These are phyloP conservation scores for Pezizomycotina sp. DNA, from an alignment of 2,329 filamentous ascomycete genomes.

Conservation along the genomic window DNA sequence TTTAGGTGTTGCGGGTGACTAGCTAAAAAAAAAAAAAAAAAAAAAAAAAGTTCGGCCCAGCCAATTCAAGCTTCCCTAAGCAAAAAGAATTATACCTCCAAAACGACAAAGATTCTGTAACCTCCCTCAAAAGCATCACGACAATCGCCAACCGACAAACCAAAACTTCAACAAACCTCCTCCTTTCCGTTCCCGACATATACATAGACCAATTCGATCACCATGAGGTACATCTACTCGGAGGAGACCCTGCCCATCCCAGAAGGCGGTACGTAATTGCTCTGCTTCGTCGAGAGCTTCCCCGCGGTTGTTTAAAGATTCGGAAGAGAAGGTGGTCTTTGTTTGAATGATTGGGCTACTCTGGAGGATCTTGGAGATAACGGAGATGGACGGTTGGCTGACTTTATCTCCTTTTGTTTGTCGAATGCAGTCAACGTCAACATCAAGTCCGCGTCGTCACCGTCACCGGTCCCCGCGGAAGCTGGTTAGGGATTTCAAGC, in stretches of 20 bases:
- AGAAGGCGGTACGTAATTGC: slow-evolving; percentile 68
- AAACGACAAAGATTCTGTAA: no score
- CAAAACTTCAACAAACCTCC: no score
- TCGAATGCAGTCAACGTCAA: slow-evolving; percentile 81
- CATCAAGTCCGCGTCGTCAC: slow-evolving; percentile 96
- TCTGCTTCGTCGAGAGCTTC: slow-evolving; percentile 20
- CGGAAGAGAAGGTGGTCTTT: not conserved
- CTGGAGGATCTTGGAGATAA: not conserved
- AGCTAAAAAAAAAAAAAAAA: no score
- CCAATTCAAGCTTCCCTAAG: no score
- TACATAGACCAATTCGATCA: no score
- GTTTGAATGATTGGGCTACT: not conserved
- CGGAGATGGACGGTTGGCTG: slow-evolving; percentile 25
- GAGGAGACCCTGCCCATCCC: slow-evolving; percentile 90
- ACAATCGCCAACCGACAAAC: no score
- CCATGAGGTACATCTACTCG: slow-evolving; percentile 99
- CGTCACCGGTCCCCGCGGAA: slow-evolving; percentile 96
- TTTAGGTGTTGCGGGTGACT: no score
- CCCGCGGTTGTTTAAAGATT: slow-evolving; percentile 8
- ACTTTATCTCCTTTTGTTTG: slow-evolving; percentile 27
- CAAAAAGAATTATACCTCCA: no score
- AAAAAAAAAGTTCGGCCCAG: no score
- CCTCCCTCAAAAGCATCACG: no score
- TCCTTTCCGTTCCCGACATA: no score
- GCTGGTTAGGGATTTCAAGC: slow-evolving; percentile 89